A percentile compares a stretch with the other conserved stretches of the same genome.
Evolutionary conservation across 805 yeast genomes (phyloP).

Genomic region (Priceomyces castillae): DNA sequence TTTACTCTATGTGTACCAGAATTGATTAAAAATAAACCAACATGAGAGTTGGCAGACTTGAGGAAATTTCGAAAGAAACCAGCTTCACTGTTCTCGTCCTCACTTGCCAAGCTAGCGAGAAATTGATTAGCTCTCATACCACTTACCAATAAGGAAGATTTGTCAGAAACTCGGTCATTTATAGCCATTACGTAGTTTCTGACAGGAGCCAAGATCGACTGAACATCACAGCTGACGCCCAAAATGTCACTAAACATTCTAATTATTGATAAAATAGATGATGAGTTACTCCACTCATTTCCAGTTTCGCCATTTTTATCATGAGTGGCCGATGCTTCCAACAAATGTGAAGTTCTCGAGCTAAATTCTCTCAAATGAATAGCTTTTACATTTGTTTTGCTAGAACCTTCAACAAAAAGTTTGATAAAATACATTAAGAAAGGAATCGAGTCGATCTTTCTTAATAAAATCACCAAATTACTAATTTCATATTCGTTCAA

Average conservation of each 20-base stretch:
- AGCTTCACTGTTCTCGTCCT: conserved; percentile 18
- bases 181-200: conserved; percentile 28
- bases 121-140: conserved; percentile 18
- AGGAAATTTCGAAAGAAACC: conserved; percentile 25
- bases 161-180: conserved; percentile 29
- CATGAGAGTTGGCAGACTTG: conserved; percentile 24
- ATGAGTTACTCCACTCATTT: conserved; percentile 24
- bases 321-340: conserved; percentile 53
- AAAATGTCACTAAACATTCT: conserved; percentile 33
- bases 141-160: conserved; percentile 26
- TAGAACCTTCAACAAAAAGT: conserved; percentile 20
- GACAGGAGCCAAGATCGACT: conserved; percentile 31
- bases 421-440: conserved; percentile 32
- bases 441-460: conserved; percentile 31
- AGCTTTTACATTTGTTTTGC: conserved; percentile 40
- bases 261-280: conserved; percentile 34
- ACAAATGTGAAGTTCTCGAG: conserved; percentile 65
- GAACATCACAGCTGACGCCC: conserved; percentile 24
- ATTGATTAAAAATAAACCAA: conserved; percentile 31
- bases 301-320: conserved; percentile 15
- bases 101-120: conserved; percentile 6
- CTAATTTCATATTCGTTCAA: conserved; percentile 22
- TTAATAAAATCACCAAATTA: conserved; percentile 26
- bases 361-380: conserved; percentile 58
- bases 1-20: conserved; percentile 6